These are phyloP conservation scores for Corinectria fuckeliana DNA, from an alignment of 2,329 filamentous ascomycete species.

Conservation along the genomic window DNA sequence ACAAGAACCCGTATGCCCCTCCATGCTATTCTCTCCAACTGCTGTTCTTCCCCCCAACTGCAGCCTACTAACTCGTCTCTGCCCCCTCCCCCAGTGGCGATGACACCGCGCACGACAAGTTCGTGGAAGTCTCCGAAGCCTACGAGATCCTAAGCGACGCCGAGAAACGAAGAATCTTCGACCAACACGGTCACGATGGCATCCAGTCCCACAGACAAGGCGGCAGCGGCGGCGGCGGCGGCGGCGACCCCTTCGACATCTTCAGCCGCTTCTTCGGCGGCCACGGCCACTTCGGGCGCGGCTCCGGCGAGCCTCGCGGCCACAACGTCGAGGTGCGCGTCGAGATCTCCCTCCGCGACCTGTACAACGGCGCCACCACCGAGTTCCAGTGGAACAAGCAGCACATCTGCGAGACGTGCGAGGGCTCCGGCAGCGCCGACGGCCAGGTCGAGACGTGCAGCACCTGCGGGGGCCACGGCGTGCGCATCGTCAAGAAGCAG, in stretches of 20 bases:
- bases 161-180: constrained; percentile 86
- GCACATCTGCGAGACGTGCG: constrained; percentile 90
- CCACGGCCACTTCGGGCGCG: constrained; percentile 79
- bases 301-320: constrained; percentile 76
- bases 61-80: background rate
- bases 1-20: constrained; percentile 88
- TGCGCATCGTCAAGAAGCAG: constrained; percentile 87
- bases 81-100: constrained; percentile 65
- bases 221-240: constrained; percentile 59
- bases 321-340: constrained; percentile 90
- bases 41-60: too few species aligned
- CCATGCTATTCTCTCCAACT: background rate
- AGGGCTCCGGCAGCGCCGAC: constrained; percentile 84
- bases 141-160: constrained; percentile 89
- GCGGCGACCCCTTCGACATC: constrained; percentile 91
- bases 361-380: constrained; percentile 87
- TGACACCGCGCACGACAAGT: constrained; percentile 82
- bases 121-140: constrained; percentile 91
- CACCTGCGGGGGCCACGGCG: constrained; percentile 80
- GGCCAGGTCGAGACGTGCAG: constrained; percentile 81
- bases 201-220: constrained; percentile 84
- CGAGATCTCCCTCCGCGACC: constrained; percentile 80
- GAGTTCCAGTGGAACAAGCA: constrained; percentile 94
- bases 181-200: constrained; percentile 91
- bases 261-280: constrained; percentile 98